A percentile compares a stretch with the other conserved stretches of the same genome.
Conservation (phyloP, 345 rosid genomes). For the Syzygium oleosum region DNA sequence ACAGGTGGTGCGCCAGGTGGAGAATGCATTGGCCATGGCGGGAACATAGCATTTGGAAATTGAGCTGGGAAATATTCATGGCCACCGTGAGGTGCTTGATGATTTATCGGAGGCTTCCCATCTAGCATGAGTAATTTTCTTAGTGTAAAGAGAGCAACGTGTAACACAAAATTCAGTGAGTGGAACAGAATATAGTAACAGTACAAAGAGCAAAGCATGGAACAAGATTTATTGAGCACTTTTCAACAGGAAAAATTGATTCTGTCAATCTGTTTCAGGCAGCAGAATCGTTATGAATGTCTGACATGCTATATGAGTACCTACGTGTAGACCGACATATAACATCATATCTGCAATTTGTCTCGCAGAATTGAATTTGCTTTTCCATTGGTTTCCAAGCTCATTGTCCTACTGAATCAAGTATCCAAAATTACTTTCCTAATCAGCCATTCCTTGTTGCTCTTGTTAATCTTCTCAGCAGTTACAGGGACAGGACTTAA, state of each 20-base stretch:
- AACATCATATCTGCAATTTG: background rate
- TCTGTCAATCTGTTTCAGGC: background rate
- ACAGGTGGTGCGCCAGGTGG: conserved; percentile 70
- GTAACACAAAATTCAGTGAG: background rate
- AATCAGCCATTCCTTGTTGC: background rate
- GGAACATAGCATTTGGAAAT: conserved; percentile 62
- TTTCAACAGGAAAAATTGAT: background rate
- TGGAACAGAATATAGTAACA: background rate
- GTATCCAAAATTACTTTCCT: background rate
- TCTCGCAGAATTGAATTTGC: background rate
- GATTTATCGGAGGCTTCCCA: conserved; percentile 46
- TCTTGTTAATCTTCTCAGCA: background rate
- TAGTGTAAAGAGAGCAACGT: background rate
- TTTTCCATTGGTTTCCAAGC: background rate
- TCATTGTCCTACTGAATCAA: background rate
- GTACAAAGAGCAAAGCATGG: background rate
- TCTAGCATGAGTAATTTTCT: conserved; percentile 27
- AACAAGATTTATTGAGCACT: background rate
- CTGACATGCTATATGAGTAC: background rate
- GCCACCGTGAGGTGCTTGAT: conserved; percentile 31
- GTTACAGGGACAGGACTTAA: background rate
- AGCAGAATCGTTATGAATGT: background rate
- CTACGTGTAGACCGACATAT: background rate
- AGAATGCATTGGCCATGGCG: conserved; percentile 88
- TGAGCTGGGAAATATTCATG: conserved; percentile 68